These are phyloP conservation scores for Aspergillus sp. DNA, from an alignment of 2,329 filamentous ascomycete genomes.

Conservation along the genomic window DNA sequence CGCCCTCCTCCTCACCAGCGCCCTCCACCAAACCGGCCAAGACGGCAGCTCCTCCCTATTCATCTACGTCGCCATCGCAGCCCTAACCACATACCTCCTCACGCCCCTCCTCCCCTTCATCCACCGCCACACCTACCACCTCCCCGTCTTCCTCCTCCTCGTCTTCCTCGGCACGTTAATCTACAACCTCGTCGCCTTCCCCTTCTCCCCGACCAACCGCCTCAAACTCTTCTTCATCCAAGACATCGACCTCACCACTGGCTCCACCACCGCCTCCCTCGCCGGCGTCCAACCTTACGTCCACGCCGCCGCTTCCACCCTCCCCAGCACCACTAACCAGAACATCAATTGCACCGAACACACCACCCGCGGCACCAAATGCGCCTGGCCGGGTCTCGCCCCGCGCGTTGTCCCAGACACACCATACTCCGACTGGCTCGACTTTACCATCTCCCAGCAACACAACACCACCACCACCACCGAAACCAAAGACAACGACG, in stretches of 20 bases:
- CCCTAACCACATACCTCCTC: constrained; percentile 70
- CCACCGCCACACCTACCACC: constrained; percentile 79
- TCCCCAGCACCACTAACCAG: constrained; percentile 72
- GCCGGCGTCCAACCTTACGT: constrained; percentile 70
- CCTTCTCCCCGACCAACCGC: constrained; percentile 76
- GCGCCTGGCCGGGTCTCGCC: constrained; percentile 69
- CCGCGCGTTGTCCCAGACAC: constrained; percentile 61
- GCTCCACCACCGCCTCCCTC: constrained; percentile 69
- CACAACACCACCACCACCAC: background rate
- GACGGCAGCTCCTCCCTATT: constrained; percentile 75
- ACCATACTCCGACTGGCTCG: constrained; percentile 63
- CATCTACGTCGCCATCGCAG: constrained; percentile 70
- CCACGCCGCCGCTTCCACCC: constrained; percentile 62
- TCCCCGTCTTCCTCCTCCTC: constrained; percentile 74
- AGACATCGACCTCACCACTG: constrained; percentile 72
- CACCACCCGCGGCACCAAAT: constrained; percentile 54
- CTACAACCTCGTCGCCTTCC: constrained; percentile 86
- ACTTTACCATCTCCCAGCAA: constrained; percentile 58
- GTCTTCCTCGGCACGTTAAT: constrained; percentile 74
- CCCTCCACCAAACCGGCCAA: constrained; percentile 76
- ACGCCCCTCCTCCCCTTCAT: constrained; percentile 80
- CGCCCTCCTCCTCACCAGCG: constrained; percentile 69
- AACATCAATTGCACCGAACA: constrained; percentile 54
- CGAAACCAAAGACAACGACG: constrained; percentile 19
- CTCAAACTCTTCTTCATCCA: constrained; percentile 90